These are phyloP conservation scores for Pythium brassicae DNA, from an alignment of 352 stramenopile genomes.

Conservation along the genomic window DNA sequence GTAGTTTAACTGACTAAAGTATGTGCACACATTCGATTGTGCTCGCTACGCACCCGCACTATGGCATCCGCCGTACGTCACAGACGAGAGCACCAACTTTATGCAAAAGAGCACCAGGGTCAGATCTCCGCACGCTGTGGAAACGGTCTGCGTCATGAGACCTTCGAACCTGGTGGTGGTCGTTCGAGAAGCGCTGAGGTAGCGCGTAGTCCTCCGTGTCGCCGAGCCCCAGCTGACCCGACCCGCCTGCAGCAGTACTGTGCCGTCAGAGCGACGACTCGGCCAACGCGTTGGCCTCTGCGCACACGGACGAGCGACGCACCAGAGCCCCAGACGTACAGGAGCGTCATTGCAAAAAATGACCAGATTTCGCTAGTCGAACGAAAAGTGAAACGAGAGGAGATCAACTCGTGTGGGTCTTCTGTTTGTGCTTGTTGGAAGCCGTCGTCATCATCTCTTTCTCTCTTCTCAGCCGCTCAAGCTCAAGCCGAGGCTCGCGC, in stretches of 20 bases:
- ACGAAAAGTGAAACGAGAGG: not conserved
- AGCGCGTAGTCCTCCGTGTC: slow-evolving; percentile 47
- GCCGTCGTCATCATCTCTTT: not conserved
- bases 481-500: not conserved
- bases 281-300: not conserved
- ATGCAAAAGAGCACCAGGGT: not conserved
- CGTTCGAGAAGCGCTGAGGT: slow-evolving; percentile 34
- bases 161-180: not conserved
- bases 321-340: slow-evolving; percentile 24
- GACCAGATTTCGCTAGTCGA: no score
- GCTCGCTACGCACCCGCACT: slow-evolving; percentile 38
- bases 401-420: not conserved
- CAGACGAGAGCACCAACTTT: slow-evolving; percentile 25
- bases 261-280: not conserved
- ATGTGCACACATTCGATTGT: not conserved
- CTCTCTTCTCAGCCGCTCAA: not conserved
- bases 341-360: slow-evolving; percentile 3
- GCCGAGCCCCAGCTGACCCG: slow-evolving; percentile 61
- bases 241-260: slow-evolving; percentile 28
- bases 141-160: not conserved
- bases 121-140: not conserved
- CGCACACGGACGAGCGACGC: not conserved
- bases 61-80: slow-evolving; percentile 65
- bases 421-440: no score
- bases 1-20: not conserved